Conservation (phyloP, 495 filamentous ascomycete species). For the Alectoria sarmentosa region DNA sequence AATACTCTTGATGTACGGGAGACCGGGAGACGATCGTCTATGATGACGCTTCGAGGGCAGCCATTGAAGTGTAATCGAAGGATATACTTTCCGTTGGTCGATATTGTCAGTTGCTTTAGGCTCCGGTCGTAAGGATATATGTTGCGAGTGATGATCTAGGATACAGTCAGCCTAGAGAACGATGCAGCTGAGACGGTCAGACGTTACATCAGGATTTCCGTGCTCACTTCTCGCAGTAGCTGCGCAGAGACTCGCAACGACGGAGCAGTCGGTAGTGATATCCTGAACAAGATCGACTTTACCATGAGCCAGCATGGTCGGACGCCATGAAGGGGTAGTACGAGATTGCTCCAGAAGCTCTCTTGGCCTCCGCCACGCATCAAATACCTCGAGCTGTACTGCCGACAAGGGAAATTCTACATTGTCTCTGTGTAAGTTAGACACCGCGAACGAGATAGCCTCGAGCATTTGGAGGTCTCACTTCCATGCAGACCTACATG, state of each 20-base stretch:
- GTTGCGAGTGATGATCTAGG: conserved; percentile 58
- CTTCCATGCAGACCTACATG: conserved; percentile 39
- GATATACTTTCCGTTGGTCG: conserved; percentile 80
- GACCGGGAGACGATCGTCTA: conserved; percentile 85
- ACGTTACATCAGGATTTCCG: conserved; percentile 50
- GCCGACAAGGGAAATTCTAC: conserved; percentile 62
- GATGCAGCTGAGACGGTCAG: background rate
- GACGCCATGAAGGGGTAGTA: conserved; percentile 8
- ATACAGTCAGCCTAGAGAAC: conserved; percentile 24
- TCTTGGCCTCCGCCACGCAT: conserved; percentile 70
- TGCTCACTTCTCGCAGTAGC: conserved; percentile 57
- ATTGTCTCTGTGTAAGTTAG: conserved; percentile 54
- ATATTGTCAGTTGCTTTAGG: conserved; percentile 48
- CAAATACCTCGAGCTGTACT: conserved; percentile 62
- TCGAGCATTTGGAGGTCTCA: background rate
- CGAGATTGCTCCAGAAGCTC: conserved; percentile 40
- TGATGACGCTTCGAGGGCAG: conserved; percentile 74
- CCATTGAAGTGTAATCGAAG: conserved; percentile 94
- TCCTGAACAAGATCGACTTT: conserved; percentile 85
- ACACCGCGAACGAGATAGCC: background rate
- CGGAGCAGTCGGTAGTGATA: conserved; percentile 88
- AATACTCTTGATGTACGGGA: conserved; percentile 66
- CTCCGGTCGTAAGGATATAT: conserved; percentile 65
- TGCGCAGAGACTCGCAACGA: conserved; percentile 92
- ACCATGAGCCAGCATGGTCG: conserved; percentile 47